Evolutionary conservation across 2,329 filamentous ascomycete genomes (phyloP), one percentile per base, ranked within the genome.

Genomic region (Nemania diffusa): DNA sequence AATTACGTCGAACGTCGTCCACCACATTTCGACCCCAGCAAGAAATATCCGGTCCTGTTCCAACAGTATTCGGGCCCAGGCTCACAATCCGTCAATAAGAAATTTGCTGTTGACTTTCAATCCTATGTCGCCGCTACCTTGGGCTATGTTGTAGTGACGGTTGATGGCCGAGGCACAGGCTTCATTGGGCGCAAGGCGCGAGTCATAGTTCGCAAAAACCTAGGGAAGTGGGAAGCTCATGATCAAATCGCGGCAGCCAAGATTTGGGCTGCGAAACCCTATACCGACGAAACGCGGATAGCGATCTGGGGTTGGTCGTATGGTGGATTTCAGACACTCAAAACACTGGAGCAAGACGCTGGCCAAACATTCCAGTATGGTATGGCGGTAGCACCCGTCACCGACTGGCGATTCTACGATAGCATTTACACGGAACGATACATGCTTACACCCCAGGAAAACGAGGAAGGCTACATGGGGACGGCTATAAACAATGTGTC

Each of bases 271-370:
- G 82, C 84, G 42, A 95, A 93, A 77, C 80, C 86, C 15, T 98
- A 99, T 78, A 90, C 97, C 15, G 97, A 99, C 78, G 84, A 87
- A 27, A 85, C 88, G 6, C 89, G 92, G 62, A 88, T 99, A 73
- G 94, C 94, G 22, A 97, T 99, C 76, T 99, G 96, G 96, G 96
- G 96, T 55, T 99, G 96, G 96, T 97, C 93, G 70, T 99, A 96
- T 76, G 96, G 96, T 65, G 96, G 96, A 11, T 99, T 97, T 84
- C 92, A 92, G 84, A 93, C 96, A 5, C 86, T 99, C 75, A 99
- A 99, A 83, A 96, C 93, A 0, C 89, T 99, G 13, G 96, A 99
- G 83, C 87, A 89, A 69, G 96, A 99, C 77, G 95, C 89, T 8
- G 96, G 97, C 5, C 79, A 88, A 76, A 98, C 94, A 0, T 99